Conservation (phyloP, 1,284 basidiomycete species). For the Abortiporus biennis region DNA sequence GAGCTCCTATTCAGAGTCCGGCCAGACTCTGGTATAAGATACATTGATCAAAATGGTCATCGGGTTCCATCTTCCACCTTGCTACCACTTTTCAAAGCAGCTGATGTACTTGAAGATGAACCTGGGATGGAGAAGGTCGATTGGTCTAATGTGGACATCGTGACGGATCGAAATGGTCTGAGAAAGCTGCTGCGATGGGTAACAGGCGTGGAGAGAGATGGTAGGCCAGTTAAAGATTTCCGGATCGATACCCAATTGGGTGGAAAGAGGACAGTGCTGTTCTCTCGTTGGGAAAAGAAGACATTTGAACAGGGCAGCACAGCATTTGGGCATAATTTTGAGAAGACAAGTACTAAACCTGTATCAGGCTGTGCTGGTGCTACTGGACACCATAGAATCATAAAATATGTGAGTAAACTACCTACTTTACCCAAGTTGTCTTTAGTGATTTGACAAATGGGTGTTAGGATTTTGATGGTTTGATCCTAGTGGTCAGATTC, state of each 20-base stretch:
- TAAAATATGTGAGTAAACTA: conserved; percentile 12
- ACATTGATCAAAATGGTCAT: conserved; percentile 46
- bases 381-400: conserved; percentile 12
- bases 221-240: conserved; percentile 24
- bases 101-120: conserved; percentile 32
- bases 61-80: conserved; percentile 34
- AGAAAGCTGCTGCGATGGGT: conserved; percentile 54
- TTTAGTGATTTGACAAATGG: too few relatives aligned
- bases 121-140: conserved; percentile 25
- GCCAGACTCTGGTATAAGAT: conserved; percentile 36
- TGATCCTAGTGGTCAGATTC: conserved; percentile 45
- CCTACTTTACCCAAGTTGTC: not conserved
- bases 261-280: conserved; percentile 43
- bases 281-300: conserved; percentile 43
- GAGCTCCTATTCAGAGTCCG: conserved; percentile 38
- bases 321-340: conserved; percentile 9
- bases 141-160: conserved; percentile 44
- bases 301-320: conserved; percentile 14
- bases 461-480: conserved; percentile 35
- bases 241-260: conserved; percentile 52
- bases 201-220: conserved; percentile 11
- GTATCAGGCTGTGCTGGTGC: conserved; percentile 9
- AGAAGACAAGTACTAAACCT: conserved; percentile 8
- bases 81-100: conserved; percentile 43
- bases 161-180: conserved; percentile 53